Conservation (phyloP, 2,329 filamentous ascomycete species). For the Kalmusia sp. region DNA sequence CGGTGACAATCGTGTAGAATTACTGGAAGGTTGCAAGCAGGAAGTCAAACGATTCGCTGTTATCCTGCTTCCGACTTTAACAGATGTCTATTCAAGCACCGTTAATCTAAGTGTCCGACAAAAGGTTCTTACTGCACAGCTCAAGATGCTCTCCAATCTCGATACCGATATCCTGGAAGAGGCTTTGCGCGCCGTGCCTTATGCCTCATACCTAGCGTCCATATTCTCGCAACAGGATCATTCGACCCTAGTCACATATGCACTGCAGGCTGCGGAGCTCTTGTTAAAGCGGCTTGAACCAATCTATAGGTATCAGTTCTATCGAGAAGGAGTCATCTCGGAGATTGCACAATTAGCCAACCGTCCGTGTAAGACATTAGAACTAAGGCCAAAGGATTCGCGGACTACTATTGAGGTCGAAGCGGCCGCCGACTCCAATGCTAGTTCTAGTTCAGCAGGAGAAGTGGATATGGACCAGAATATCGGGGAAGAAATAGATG, state of each 20-base stretch:
- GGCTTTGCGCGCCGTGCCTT: constrained; percentile 84
- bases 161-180: constrained; percentile 84
- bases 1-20: constrained; percentile 81
- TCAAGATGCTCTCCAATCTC: constrained; percentile 98
- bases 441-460: constrained; percentile 26
- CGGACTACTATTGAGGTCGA: constrained; percentile 35
- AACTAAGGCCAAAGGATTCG: constrained; percentile 34
- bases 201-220: constrained; percentile 92
- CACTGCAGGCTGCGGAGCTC: constrained; percentile 87
- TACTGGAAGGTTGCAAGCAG: constrained; percentile 81
- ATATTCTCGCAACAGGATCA: constrained; percentile 97
- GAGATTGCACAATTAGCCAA: constrained; percentile 85
- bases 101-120: constrained; percentile 94
- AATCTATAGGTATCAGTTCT: constrained; percentile 95
- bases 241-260: constrained; percentile 81
- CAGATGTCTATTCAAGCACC: constrained; percentile 96
- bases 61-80: constrained; percentile 91
- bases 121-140: constrained; percentile 91
- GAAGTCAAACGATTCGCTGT: constrained; percentile 91
- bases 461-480: constrained; percentile 51
- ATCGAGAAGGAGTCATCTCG: constrained; percentile 92
- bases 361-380: constrained; percentile 45
- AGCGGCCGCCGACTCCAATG: constrained; percentile 28
- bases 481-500: constrained; percentile 60
- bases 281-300: constrained; percentile 82